Base-by-base conservation (phyloP, 1,139 yeast species). In the Neolecta irregularis region DNA sequence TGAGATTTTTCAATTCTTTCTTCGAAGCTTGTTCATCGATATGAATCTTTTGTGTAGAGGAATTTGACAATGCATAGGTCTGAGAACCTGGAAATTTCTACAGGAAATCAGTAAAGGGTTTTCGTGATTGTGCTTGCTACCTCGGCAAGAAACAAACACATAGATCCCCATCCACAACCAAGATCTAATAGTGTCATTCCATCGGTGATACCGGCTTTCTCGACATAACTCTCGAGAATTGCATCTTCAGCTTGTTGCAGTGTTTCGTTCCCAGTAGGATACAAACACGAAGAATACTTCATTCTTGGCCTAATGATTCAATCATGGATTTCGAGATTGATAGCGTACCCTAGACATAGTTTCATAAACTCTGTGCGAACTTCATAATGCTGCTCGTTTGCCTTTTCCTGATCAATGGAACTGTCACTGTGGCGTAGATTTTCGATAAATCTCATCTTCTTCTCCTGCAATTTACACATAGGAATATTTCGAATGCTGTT, bases 141-240 rank as follows among this genome's bases (percentile, higher is more conserved):
- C n/a, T 47, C 44, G 9, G 60, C 63, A 26, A 59, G 45, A 40
- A 58, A 64, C 16, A 52, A 41, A 9, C 62, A 57, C 34, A 61
- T 60, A 12, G 64, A 49, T 1, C 64, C 66, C 4, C 65, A 65
- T 1, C 66, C 66, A 41, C 59, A 56, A 2, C 67, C 67, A 11
- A 61, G 60, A 42, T 62, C 66, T 16, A 61, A 50, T 9, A 61
- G 47, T 32, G 46, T 44, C 37, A 49, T 47, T 25, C 50, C 47
- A 3, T 56, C 51, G 39, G 53, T 47, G 31, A 61, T 40, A 20
- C 52, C 47, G 2, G 58, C 74, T 62, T 80, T 80, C 57, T 78
- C 91, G 53, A 35, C 38, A 19, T 35, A 35, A 12, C 34, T 26
- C 5, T 34, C 38, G 15, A 35, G 26, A 34, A 35, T 35, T 16